Base-by-base conservation (phyloP, 495 filamentous ascomycete genomes). In the Annulohypoxylon nitens region DNA sequence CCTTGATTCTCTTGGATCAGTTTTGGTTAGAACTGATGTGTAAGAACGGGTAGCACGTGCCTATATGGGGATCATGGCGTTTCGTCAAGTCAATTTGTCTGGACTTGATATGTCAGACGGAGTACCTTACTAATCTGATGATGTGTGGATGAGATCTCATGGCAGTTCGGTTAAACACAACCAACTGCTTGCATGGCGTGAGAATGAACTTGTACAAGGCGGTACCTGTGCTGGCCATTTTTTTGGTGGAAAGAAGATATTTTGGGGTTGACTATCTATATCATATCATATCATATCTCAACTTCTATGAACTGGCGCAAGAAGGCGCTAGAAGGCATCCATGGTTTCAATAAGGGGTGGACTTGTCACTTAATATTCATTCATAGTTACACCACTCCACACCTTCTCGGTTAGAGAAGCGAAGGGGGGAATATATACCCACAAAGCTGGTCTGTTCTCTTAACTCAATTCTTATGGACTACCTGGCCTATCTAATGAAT, bases 21-120 rank as follows among this genome's bases (percentile, higher is more conserved):
- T 12, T 30, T 26, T 25, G 30, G 33, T 37, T 57, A 33, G 26
- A 30, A 9, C 20, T 12, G 50, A 33, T 16, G 3, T 54, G 50
- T 61, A 20, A 57, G 30, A 36, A 36, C 36, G 30, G n/a, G n/a
- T 11, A 14, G 51, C 10, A 11, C 9, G 30, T 57, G 18, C 39
- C 53, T 57, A 16, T 57, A 57, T 37, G 14, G 53, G 39, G n/a
- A 33, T 37, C 33, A 57, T 37, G 51, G 26, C 14, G 26, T 34
- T 34, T n/a, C 25, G 26, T 33, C 14, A n/a, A 34, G 51, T 55
- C 51, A 11, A 25, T 11, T 30, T 11, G 50, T 1, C 23, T 26
- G 5, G 9, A 3, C 50, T 53, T 16, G 51, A 36, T 36, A 23
- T 3, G 41, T 45, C 41, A 16, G n/a, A 33, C n/a, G 33, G 16